Base-by-base conservation (phyloP, 345 rosid species). In the Gynandropsis gynandra region DNA sequence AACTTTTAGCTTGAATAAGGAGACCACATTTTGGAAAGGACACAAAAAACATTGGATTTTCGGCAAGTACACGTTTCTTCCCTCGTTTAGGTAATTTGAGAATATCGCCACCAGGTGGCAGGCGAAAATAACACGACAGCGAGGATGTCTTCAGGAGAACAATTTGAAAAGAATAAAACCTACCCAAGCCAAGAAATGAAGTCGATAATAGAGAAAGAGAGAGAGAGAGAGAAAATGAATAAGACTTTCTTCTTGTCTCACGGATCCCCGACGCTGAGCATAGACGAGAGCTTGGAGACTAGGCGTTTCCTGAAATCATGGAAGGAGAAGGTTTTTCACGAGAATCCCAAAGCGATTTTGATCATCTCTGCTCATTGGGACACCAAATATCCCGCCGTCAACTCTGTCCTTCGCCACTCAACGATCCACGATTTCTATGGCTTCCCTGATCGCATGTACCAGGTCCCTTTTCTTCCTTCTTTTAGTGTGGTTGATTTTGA, bases 341-440 rank as follows among this genome's bases (percentile, higher is more conserved):
- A 68, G 7, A 78, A 34, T 38, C 98, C 96, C 42, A 79, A 70
- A 33, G 71, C 95, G 32, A 87, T 92, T 36, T 76, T 92, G 1
- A 41, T 85, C 29, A 69, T 92, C 53, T 92, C 96, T 13, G 95
- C 81, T 15, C 96, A 92, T 61, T 87, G 98, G 98, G 95, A 87
- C 62, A 84, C 96, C 31, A 46, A 67, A 10, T 43, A 11, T 8
- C 96, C 95, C 29, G 10, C 85, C 10, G 80, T 90, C 58, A 90
- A 80, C 62, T 69, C 70, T 48, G 82, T 84, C 55, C 52, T 39
- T 0, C 64, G 63, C 56, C 68, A 84, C 62, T 76, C 78, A 0
- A 82, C 92, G 47, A 84, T 90, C 74, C 62, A 90, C 31, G 98
- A 87, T 61, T 90, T 90, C 76, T 77, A 72, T 56, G 63, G 59